Evolutionary conservation across 2,329 filamentous ascomycete genomes (phyloP).

Genomic region (Ceratocystis colombiana): DNA sequence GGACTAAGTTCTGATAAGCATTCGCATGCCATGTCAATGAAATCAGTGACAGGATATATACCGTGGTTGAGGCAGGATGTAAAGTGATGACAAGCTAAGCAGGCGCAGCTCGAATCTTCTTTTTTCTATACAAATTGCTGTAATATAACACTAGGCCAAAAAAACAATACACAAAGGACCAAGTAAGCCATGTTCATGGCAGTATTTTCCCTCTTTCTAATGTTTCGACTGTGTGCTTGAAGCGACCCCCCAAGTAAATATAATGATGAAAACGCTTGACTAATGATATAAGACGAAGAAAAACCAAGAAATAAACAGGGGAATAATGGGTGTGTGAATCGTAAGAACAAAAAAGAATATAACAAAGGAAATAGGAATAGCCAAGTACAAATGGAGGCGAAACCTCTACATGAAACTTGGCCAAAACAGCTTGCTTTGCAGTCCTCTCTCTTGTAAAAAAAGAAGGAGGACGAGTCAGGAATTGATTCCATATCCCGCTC

Average conservation of each 20-base stretch:
- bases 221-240: too few species aligned
- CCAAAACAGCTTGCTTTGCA: background rate
- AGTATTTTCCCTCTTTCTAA: too few species aligned
- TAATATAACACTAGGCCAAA: constrained; percentile 2
- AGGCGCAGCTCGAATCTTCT: background rate
- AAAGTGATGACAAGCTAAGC: background rate
- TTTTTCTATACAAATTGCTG: constrained; percentile 6
- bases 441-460: constrained; percentile 11
- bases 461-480: background rate
- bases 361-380: constrained; percentile 1
- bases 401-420: background rate
- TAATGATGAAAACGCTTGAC: constrained; percentile 15
- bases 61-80: background rate
- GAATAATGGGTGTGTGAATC: constrained; percentile 8
- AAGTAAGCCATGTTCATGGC: background rate
- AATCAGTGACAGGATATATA: background rate
- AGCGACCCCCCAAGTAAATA: background rate
- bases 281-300: background rate
- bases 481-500: background rate
- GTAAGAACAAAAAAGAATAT: constrained; percentile 12
- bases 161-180: background rate
- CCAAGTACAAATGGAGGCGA: background rate
- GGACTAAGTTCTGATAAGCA: background rate
- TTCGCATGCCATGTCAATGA: background rate
- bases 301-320: constrained; percentile 18